Evolutionary conservation across 2,329 filamentous ascomycete species (phyloP).

Genomic region (Claviceps fusiformis): DNA sequence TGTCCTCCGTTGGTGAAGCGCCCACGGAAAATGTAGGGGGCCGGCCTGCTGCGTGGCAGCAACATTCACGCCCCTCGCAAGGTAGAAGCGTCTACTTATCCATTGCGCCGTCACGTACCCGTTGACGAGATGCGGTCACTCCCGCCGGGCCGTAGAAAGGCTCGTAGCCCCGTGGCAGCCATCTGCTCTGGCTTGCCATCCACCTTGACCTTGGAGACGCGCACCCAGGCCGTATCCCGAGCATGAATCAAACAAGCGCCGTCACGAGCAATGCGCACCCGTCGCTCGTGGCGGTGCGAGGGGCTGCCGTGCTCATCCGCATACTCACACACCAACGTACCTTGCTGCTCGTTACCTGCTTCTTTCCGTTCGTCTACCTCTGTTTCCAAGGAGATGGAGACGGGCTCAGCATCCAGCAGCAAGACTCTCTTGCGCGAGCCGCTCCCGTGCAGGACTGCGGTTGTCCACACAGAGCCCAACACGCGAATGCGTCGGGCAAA

Average conservation of each 20-base stretch:
- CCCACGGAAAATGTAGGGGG: too few relatives aligned
- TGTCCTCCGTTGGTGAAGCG: too few relatives aligned
- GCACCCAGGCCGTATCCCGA: slow-evolving; percentile 8
- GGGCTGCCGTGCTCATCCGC: background rate
- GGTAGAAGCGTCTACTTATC: too few relatives aligned
- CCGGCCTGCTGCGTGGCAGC: too few relatives aligned
- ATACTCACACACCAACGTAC: slow-evolving; percentile 10
- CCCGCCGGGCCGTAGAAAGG: slow-evolving; percentile 3
- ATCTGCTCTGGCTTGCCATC: slow-evolving; percentile 18
- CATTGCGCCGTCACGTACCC: too few relatives aligned
- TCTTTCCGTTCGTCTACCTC: background rate
- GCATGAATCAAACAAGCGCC: background rate
- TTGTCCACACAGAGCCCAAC: slow-evolving; percentile 54
- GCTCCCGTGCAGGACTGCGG: slow-evolving; percentile 15
- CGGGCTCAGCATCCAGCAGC: slow-evolving; percentile 20
- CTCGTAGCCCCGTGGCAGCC: slow-evolving; percentile 13
- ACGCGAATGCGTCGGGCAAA: slow-evolving; percentile 44
- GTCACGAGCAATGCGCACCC: slow-evolving; percentile 5
- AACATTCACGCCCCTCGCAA: too few relatives aligned
- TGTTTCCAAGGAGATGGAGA: slow-evolving; percentile 1
- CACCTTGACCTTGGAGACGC: slow-evolving; percentile 19
- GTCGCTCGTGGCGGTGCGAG: background rate
- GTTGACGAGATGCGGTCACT: too few relatives aligned
- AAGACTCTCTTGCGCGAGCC: slow-evolving; percentile 23
- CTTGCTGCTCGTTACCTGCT: background rate